These are phyloP conservation scores for Chytriomyces hyalinus DNA, from an alignment of 192 early-diverging fungal genomes.

Conservation along the genomic window DNA sequence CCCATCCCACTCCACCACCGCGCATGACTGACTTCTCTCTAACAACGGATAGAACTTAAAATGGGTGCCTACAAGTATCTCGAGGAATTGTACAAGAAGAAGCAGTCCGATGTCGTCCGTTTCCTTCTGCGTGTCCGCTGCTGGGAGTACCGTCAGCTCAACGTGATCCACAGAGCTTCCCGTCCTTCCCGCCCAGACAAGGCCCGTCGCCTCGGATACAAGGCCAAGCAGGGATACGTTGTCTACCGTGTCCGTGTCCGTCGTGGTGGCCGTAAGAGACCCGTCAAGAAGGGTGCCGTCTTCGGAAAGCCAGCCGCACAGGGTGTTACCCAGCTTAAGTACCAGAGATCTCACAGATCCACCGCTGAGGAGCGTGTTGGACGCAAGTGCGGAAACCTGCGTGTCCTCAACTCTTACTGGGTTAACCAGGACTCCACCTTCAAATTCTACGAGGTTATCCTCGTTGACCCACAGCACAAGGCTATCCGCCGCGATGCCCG, in stretches of 20 bases:
- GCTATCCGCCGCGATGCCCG: slow-evolving; percentile 97
- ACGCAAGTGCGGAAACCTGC: slow-evolving; percentile 94
- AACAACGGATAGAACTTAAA: no score
- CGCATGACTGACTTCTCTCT: no score
- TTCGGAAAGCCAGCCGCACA: slow-evolving; percentile 98
- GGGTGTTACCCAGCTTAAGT: slow-evolving; percentile 99
- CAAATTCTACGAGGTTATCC: slow-evolving; percentile 99
- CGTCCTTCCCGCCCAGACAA: slow-evolving; percentile 98
- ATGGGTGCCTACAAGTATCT: slow-evolving; percentile 48
- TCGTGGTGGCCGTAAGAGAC: slow-evolving; percentile 98
- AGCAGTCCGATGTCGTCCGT: slow-evolving; percentile 99
- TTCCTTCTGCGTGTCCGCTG: slow-evolving; percentile 44
- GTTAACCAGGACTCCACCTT: slow-evolving; percentile 98
- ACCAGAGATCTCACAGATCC: slow-evolving; percentile 90
- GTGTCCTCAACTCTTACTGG: slow-evolving; percentile 99
- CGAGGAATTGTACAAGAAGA: slow-evolving; percentile 97
- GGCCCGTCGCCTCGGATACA: slow-evolving; percentile 99
- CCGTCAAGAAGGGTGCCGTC: slow-evolving; percentile 95
- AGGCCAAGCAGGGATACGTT: slow-evolving; percentile 99
- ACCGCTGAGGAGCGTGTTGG: slow-evolving; percentile 99
- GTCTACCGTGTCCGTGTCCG: slow-evolving; percentile 99
- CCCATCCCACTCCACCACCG: no score
- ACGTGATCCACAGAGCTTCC: slow-evolving; percentile 97
- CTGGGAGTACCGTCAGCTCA: slow-evolving; percentile 85
- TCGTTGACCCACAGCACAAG: slow-evolving; percentile 97